Percentiles rank a stretch among this genome's conserved stretches.
These are phyloP conservation scores for Neurospora sp. DNA, from an alignment of 495 filamentous ascomycete genomes.

Conservation along the genomic window DNA sequence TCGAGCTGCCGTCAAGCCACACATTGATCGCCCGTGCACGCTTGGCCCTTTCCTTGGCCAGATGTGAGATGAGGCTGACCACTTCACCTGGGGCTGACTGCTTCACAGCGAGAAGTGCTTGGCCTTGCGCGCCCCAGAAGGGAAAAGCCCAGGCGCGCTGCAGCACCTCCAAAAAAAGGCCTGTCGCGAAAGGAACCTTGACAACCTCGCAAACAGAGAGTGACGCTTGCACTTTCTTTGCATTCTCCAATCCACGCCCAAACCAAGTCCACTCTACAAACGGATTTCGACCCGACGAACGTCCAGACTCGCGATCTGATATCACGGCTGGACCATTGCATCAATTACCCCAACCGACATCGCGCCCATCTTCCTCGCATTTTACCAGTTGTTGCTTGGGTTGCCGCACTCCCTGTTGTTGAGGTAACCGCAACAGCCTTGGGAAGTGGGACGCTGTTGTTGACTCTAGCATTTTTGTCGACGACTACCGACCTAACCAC, in stretches of 20 bases:
- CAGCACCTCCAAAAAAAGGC: conserved; percentile 15
- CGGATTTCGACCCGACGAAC: background rate
- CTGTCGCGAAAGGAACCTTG: background rate
- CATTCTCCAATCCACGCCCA: background rate
- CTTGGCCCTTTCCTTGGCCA: background rate
- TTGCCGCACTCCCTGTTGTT: background rate
- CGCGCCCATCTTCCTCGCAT: background rate
- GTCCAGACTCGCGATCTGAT: background rate
- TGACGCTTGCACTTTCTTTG: background rate
- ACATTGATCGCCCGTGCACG: background rate
- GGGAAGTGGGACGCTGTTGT: background rate
- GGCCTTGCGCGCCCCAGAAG: background rate
- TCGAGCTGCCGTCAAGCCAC: background rate
- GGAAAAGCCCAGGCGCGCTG: conserved; percentile 11
- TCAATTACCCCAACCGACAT: background rate
- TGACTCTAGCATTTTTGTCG: background rate
- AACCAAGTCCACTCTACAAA: background rate
- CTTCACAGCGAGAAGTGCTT: background rate
- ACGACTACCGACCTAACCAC: background rate
- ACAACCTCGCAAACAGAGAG: background rate
- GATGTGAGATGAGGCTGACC: background rate
- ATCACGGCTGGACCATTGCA: background rate
- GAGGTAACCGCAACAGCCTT: background rate
- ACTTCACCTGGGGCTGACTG: background rate
- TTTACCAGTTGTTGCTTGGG: background rate